Conservation (phyloP, 805 yeast species). For the Lachancea meyersii region DNA sequence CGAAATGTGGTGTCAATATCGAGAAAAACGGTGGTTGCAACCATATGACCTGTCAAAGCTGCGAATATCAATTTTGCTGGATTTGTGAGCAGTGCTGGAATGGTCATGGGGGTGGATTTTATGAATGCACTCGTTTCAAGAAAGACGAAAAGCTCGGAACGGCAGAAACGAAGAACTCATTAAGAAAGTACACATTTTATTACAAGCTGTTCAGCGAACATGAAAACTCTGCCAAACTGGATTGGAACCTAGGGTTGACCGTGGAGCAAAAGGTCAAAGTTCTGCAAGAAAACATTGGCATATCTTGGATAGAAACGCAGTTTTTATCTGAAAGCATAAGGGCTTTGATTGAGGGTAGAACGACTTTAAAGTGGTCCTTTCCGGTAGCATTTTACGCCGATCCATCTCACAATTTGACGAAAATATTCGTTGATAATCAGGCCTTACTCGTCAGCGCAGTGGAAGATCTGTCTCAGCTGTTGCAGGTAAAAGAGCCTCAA, state of each 20-base stretch:
- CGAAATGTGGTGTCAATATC: conserved; percentile 69
- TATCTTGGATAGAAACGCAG: conserved; percentile 84
- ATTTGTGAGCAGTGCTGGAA: conserved; percentile 76
- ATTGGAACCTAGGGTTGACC: conserved; percentile 52
- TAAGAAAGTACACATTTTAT: conserved; percentile 20
- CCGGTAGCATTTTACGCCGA: conserved; percentile 67
- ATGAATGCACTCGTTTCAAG: conserved; percentile 59
- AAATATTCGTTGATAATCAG: conserved; percentile 67
- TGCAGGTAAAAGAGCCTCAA: conserved; percentile 39
- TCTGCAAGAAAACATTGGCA: conserved; percentile 57
- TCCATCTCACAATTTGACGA: conserved; percentile 44
- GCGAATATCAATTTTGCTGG: conserved; percentile 87
- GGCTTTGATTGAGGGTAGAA: conserved; percentile 60
- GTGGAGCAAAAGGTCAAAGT: conserved; percentile 58
- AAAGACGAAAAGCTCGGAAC: conserved; percentile 33
- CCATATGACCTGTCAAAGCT: conserved; percentile 85
- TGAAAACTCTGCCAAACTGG: conserved; percentile 69
- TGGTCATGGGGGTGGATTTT: conserved; percentile 56
- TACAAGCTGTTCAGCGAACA: conserved; percentile 71
- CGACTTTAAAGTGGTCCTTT: conserved; percentile 84
- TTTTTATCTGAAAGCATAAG: conserved; percentile 70
- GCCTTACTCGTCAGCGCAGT: conserved; percentile 56
- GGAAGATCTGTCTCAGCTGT: conserved; percentile 59
- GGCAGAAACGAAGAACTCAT: conserved; percentile 35
- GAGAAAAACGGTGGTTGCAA: conserved; percentile 97